phyloP scores from a whole-genome alignment of 352 stramenopile species.

The Peronospora farinosa region DNA sequence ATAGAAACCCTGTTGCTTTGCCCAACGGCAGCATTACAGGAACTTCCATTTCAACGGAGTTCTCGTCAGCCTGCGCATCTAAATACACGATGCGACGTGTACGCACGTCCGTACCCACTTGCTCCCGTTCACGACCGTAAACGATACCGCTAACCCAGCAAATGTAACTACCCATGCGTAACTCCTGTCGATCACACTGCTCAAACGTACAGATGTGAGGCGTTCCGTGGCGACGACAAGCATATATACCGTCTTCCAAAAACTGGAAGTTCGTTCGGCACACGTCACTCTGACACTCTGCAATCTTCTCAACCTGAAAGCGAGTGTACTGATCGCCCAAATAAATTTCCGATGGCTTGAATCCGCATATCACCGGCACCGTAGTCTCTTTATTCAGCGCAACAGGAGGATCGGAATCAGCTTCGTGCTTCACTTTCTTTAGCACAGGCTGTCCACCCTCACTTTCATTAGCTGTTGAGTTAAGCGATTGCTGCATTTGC shows the following conservation, averaged over 20 bases:
- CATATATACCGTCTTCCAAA: conserved; percentile 68
- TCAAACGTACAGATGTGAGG: conserved; percentile 74
- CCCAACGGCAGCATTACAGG: conserved; percentile 59
- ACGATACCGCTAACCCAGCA: conserved; percentile 59
- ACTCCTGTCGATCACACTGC: conserved; percentile 54
- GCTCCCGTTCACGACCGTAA: conserved; percentile 60
- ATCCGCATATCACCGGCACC: conserved; percentile 14
- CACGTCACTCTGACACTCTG: conserved; percentile 32
- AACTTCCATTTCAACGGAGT: conserved; percentile 67
- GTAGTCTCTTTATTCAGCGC: background rate
- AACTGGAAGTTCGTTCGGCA: conserved; percentile 54
- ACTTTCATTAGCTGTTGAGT: conserved; percentile 12
- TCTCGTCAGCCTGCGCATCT: conserved; percentile 43
- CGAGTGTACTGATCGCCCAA: conserved; percentile 49
- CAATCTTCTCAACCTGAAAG: conserved; percentile 43
- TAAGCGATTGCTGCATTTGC: conserved; percentile 11
- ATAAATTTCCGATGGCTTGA: conserved; percentile 52
- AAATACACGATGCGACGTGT: conserved; percentile 56
- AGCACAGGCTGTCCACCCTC: conserved; percentile 7
- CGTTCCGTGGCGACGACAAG: conserved; percentile 55
- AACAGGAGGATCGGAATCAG: background rate
- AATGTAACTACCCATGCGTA: conserved; percentile 49
- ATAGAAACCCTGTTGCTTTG: conserved; percentile 49
- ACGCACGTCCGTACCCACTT: conserved; percentile 54
- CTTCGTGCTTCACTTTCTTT: conserved; percentile 19